Evolutionary conservation across 1,284 basidiomycete genomes (phyloP), one percentile per base, ranked within the genome.

Genomic region (Cystobasidium slooffiae): DNA sequence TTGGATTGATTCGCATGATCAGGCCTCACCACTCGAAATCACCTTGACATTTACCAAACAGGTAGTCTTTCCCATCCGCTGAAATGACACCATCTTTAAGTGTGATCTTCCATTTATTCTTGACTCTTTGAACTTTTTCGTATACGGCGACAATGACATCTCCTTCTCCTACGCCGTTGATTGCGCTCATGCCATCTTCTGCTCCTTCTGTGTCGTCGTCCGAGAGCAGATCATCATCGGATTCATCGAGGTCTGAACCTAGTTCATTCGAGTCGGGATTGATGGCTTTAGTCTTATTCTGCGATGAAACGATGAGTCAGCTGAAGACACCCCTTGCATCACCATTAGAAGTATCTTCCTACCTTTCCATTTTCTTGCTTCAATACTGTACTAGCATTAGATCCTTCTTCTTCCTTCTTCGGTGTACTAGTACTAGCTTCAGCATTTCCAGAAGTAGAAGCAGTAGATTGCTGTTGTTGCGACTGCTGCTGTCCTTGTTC

Each of bases 101-200:
- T n/a, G 94, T 90, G 75, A 95, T 97, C 86, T 99, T 99, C 97
- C 97, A 99, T 86, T 98, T 99, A 86, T 98, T 99, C 85, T 98
- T 98, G 41, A 98, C 95, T 22, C 97, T 88, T 74, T 85, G 56
- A 64, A 94, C 95, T 89, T 99, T 99, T 83, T 99, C 97, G 81
- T 98, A 99, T 12, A 97, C 94, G 82, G 96, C 98, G 80, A 98
- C 96, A 47, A 99, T 93, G 72, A 98, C 94, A 82, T 99, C 95
- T 0, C 88, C 88, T 72, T 77, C 88, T 84, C 76, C 83, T 22
- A 82, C 83, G 16, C 84, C 85, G 10, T 84, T 84, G 8, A 83
- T 83, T 8, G 82, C 84, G 10, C 82, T 84, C 20, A 84, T 83
- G 2, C 78, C 83, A 44, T 82, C 83, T 51, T 83, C 83, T 62